Evolutionary conservation across 176 grass and related monocot genomes (phyloP).

Genomic region (Bothriochloa decipiens): DNA sequence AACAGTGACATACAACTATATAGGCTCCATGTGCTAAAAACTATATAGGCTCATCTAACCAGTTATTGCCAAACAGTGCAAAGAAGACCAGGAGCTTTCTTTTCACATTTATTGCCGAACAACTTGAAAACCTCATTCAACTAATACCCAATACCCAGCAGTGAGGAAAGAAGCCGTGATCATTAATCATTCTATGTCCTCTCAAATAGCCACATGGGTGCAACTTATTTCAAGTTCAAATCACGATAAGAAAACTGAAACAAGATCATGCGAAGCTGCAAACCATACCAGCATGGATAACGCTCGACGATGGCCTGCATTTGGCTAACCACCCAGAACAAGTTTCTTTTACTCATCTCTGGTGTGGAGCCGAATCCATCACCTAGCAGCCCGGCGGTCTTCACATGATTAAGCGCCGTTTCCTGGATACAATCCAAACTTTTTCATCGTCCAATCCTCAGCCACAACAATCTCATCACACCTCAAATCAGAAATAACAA

Average conservation of each 20-base stretch:
- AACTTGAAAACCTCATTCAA: slow-evolving; percentile 36
- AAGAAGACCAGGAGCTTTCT: not conserved
- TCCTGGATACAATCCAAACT: slow-evolving; percentile 45
- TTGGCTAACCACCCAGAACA: slow-evolving; percentile 99
- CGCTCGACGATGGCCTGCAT: slow-evolving; percentile 80
- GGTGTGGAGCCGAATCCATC: slow-evolving; percentile 94
- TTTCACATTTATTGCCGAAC: slow-evolving; percentile 50
- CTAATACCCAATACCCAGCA: not conserved
- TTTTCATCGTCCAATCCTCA: not conserved
- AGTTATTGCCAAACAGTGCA: slow-evolving; percentile 17
- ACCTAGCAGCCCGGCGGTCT: slow-evolving; percentile 73
- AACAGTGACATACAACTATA: slow-evolving; percentile 30
- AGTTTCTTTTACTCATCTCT: slow-evolving; percentile 92
- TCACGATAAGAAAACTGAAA: not conserved
- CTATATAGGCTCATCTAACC: slow-evolving; percentile 11
- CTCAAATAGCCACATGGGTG: slow-evolving; percentile 8
- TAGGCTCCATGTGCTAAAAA: not conserved
- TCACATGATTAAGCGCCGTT: slow-evolving; percentile 96
- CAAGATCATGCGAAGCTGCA: not conserved
- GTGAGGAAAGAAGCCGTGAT: not conserved
- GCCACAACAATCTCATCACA: not conserved
- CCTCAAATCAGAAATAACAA: slow-evolving; percentile 27
- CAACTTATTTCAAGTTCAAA: slow-evolving; percentile 25
- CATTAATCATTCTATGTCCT: not conserved
- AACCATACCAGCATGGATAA: slow-evolving; percentile 92